Conservation (phyloP, 2,329 filamentous ascomycete genomes). For the Penicillium sp. region DNA sequence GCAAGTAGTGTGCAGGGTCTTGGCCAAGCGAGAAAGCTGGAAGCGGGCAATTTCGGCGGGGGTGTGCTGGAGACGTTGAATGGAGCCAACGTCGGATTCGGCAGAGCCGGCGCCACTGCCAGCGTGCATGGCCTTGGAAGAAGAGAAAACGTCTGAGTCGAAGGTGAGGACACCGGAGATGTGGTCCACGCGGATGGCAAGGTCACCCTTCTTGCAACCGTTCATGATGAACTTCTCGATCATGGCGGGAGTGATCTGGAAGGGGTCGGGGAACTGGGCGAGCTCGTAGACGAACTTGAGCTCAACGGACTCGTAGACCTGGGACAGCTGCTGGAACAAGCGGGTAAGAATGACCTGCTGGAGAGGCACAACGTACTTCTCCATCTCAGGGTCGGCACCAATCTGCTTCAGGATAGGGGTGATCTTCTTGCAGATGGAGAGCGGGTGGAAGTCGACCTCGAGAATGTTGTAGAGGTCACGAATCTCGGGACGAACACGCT, state of each 20-base stretch:
- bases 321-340: conserved; percentile 97
- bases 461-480: conserved; percentile 97
- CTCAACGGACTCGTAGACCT: conserved; percentile 98
- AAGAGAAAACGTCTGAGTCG: conserved; percentile 97
- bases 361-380: conserved; percentile 91
- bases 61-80: conserved; percentile 95
- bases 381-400: conserved; percentile 90
- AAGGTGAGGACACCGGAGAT: conserved; percentile 94
- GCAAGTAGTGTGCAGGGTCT: conserved; percentile 87
- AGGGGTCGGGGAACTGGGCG: conserved; percentile 93
- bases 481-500: conserved; percentile 91
- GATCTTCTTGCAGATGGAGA: conserved; percentile 99
- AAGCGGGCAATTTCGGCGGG: conserved; percentile 96
- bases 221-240: conserved; percentile 99
- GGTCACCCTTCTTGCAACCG: conserved; percentile 98
- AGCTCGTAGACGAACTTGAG: conserved; percentile 90
- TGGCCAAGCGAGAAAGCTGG: conserved; percentile 87
- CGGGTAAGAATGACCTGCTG: conserved; percentile 98
- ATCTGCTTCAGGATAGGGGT: conserved; percentile 94
- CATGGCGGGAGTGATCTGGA: conserved; percentile 83
- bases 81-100: conserved; percentile 77
- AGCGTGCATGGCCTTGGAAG: conserved; percentile 84
- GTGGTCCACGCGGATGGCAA: conserved; percentile 94
- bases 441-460: conserved; percentile 97
- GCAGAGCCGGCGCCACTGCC: conserved; percentile 84